Evolutionary conservation across 2,329 filamentous ascomycete genomes (phyloP), one percentile per base, ranked within the genome.

Genomic region (Diplocarpon mali): DNA sequence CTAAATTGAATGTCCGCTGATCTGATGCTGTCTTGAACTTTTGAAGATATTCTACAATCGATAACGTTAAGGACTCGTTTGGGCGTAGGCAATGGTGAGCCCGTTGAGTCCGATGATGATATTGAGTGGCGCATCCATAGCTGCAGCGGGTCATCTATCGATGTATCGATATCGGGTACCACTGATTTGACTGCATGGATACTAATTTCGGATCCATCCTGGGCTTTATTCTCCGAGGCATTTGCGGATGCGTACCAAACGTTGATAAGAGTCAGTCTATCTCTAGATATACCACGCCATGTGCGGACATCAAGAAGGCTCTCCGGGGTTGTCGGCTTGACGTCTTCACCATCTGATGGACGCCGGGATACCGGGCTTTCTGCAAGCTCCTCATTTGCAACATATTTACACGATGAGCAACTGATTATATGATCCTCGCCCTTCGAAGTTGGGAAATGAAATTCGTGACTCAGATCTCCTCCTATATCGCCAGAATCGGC

Each of bases 401-500:
- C 75, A 59, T 89, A 86, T 29, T 74, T 70, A 61, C 92, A 98
- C 10, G 64, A 66, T 16, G 67, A 67, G 62, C 92, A 98, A 50
- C 71, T 80, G 50, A 93, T 76, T 31, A 98, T 73, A 1, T 77
- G 80, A 58, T 98, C 92, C 62, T 96, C 92, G 7, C 92, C 92
- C 40, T 83, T 80, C 0, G 74, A 60, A 27, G 81, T 86, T 1
- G 83, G 74, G 40, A 95, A 81, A 60, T 95, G 92, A 60, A 93
- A 98, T 59, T 98, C 92, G 61, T 98, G 92, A 62, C 89, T 96
- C 31, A 95, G 66, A 53, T 81, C 83, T 11, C 92, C 92, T 28
- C 92, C 92, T 76, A 98, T 98, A 53, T 87, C 85, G n/a, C 92
- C 92, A 1, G 90, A 95, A 62, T 89, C 89, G 6, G 92, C 92